Evolutionary conservation across 2,329 filamentous ascomycete genomes (phyloP).

Genomic region (Colletotrichum gloeosporioides): DNA sequence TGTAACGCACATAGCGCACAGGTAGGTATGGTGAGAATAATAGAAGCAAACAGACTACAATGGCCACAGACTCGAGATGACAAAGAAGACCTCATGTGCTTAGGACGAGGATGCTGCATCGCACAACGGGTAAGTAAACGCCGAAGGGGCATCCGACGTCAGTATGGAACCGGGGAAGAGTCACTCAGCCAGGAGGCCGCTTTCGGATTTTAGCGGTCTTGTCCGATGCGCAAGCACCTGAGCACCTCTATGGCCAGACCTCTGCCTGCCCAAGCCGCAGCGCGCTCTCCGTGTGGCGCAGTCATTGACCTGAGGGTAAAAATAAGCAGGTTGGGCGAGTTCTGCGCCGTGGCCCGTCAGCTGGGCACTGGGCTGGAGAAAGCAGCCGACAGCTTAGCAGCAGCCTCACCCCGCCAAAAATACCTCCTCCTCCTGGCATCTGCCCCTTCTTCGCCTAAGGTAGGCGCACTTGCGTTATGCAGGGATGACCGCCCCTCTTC

Average conservation of each 20-base stretch:
- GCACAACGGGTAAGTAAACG: background rate
- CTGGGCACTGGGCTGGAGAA: background rate
- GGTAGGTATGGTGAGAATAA: background rate
- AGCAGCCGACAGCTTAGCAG: background rate
- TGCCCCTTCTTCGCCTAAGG: background rate
- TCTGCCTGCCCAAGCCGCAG: background rate
- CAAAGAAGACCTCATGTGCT: background rate
- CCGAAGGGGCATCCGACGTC: background rate
- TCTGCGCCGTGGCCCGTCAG: background rate
- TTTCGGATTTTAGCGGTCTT: conserved; percentile 2
- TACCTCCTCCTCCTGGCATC: background rate
- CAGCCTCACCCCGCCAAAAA: conserved; percentile 4
- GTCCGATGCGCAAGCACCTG: background rate
- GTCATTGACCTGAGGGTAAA: background rate
- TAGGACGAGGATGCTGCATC: background rate
- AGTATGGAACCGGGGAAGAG: background rate
- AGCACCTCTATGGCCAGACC: background rate
- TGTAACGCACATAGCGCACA: background rate
- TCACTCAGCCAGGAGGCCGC: conserved; percentile 9
- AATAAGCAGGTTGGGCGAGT: background rate
- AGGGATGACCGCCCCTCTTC: conserved; percentile 14
- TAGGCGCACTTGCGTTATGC: background rate
- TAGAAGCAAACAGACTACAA: background rate
- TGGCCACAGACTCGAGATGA: background rate
- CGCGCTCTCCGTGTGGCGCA: conserved; percentile 1